phyloP scores from a whole-genome alignment of 2,329 filamentous ascomycete genomes.

The Penicillium fuscoglaucum region DNA sequence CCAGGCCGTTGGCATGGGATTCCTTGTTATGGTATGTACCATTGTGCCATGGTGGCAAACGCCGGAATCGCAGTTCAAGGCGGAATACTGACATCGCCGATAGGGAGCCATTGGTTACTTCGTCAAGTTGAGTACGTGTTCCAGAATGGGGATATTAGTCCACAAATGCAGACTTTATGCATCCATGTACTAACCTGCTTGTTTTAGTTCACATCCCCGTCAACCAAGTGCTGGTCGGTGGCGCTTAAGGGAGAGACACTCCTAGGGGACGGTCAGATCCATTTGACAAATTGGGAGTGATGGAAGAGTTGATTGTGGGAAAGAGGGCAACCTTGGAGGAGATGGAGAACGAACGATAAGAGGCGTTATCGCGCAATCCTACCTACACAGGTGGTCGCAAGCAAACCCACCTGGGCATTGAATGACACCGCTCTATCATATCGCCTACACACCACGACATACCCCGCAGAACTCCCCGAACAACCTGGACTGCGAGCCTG shows the following conservation, averaged over 20 bases:
- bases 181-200: slow-evolving; percentile 15
- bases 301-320: background rate
- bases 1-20: slow-evolving; percentile 61
- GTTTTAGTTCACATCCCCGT: slow-evolving; percentile 51
- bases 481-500: background rate
- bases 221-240: slow-evolving; percentile 53
- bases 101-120: slow-evolving; percentile 59
- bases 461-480: background rate
- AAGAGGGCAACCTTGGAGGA: background rate
- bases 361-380: background rate
- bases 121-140: slow-evolving; percentile 57
- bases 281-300: background rate
- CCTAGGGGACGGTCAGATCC: background rate
- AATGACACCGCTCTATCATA: background rate
- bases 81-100: slow-evolving; percentile 12
- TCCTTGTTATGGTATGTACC: slow-evolving; percentile 54
- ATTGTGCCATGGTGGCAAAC: background rate
- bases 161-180: background rate
- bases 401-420: too few relatives aligned
- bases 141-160: background rate
- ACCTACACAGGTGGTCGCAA: background rate
- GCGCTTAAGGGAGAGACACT: slow-evolving; percentile 34
- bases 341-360: background rate
- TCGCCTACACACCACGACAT: background rate
- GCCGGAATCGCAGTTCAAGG: background rate